Evolutionary conservation across 192 early-diverging fungal genomes (phyloP), one percentile per base, ranked within the genome.

Genomic region (Coemansia umbellata): DNA sequence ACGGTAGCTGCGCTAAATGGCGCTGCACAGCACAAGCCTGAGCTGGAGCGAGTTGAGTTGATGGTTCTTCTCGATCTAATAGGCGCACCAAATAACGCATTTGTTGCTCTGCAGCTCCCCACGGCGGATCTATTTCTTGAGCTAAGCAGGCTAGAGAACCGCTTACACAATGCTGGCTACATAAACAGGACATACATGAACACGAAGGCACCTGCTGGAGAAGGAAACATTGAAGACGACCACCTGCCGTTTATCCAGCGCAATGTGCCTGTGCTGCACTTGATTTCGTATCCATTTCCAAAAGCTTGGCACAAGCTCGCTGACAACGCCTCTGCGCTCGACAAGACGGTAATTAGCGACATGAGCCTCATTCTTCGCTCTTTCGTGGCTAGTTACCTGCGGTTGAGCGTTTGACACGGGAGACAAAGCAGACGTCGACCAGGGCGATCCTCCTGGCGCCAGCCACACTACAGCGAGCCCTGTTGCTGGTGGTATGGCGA

Each of bases 1-100:
- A 78, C 66, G 2, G 68, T 62, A 17, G 52, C 63, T 6, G 62
- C 58, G 13, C 53, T 69, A 28, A 62, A 47, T 15, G 47, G 23
- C 18, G 31, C 45, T 2, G 39, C 53, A 11, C 40, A 69, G 49
- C 66, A 68, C 19, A 44, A 37, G 18, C 73, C 73, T 2, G 73
- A 76, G 31, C 67, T 97, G n/a, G 64, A 78, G 24, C 68, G 82
- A 14, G 92, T 98, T 14, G 93, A 96, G 28, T 65, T 88, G 5
- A 79, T 98, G 60, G 83, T 98, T 0, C 78, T 96, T 13, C 74
- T 98, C 19, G 95, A 98, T 70, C 75, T 98, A 26, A 69, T 98
- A 13, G 95, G 95, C 0, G 69, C 85, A 0, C 13, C 53, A 26
- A 60, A 45, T 55, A 80, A 22, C 61, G 76, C 18, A 47, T 90